Conservation (phyloP, 2,329 filamentous ascomycete genomes). For the Mycocentrospora acerina region DNA sequence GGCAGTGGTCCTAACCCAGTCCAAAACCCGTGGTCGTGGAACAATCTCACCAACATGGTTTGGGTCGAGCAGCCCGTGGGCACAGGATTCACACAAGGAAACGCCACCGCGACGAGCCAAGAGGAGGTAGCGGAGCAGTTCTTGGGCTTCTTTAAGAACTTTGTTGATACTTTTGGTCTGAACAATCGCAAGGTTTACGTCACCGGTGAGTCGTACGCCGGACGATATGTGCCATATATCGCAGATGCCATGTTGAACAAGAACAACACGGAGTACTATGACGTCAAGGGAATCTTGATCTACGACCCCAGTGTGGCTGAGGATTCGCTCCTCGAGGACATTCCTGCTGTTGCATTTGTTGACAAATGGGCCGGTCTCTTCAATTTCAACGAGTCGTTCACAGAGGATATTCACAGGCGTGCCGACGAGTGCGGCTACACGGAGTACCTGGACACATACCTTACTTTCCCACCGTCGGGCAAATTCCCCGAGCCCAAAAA, state of each 20-base stretch:
- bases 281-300: conserved; percentile 68
- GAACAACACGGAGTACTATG: conserved; percentile 66
- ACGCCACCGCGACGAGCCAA: conserved; percentile 63
- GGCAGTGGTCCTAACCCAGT: conserved; percentile 41
- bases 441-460: conserved; percentile 60
- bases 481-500: conserved; percentile 57
- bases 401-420: conserved; percentile 53
- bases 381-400: conserved; percentile 63
- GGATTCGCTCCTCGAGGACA: conserved; percentile 52
- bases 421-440: conserved; percentile 64
- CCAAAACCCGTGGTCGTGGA: conserved; percentile 50
- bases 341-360: conserved; percentile 60
- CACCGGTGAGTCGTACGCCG: conserved; percentile 71
- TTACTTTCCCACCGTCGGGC: conserved; percentile 68
- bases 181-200: conserved; percentile 71
- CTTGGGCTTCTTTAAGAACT: conserved; percentile 77
- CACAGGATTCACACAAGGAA: conserved; percentile 70
- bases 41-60: conserved; percentile 73
- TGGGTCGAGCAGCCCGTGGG: conserved; percentile 71
- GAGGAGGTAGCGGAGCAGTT: conserved; percentile 71
- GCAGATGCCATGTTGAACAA: conserved; percentile 70
- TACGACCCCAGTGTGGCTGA: conserved; percentile 69
- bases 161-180: conserved; percentile 68
- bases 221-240: conserved; percentile 67
- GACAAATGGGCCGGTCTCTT: conserved; percentile 63